A percentile compares a stretch with the other conserved stretches of the same genome.
Evolutionary conservation across 768 basidiomycete species (phyloP).

Genomic region (Boletus bicolor): DNA sequence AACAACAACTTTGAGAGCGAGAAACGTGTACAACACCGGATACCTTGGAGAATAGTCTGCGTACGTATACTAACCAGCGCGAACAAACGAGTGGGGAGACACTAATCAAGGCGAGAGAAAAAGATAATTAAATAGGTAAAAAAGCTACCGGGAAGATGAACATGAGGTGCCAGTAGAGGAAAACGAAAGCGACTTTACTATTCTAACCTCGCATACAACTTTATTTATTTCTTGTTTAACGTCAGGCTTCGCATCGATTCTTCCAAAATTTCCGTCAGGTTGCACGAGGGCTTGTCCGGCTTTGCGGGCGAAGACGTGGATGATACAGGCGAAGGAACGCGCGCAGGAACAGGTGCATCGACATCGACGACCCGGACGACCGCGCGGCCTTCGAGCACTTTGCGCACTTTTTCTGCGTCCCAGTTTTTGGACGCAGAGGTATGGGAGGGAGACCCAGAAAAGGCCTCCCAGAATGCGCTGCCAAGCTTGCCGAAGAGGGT

Average conservation of each 20-base stretch:
- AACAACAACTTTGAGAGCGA: not conserved
- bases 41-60: slow-evolving; percentile 8
- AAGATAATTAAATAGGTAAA: slow-evolving; percentile 12
- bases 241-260: slow-evolving; percentile 69
- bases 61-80: not conserved
- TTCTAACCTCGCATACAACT: not conserved
- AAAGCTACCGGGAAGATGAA: not conserved
- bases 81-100: slow-evolving; percentile 18
- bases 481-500: slow-evolving; percentile 71
- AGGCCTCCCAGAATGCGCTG: slow-evolving; percentile 85
- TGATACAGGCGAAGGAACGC: not conserved
- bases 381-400: slow-evolving; percentile 79
- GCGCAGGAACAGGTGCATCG: slow-evolving; percentile 35
- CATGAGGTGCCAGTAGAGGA: too few relatives aligned
- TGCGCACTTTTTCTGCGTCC: slow-evolving; percentile 80
- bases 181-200: not conserved
- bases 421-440: slow-evolving; percentile 33
- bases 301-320: slow-evolving; percentile 4
- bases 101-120: not conserved
- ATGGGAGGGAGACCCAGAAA: slow-evolving; percentile 46
- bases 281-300: slow-evolving; percentile 20
- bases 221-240: slow-evolving; percentile 47
- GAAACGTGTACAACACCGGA: not conserved
- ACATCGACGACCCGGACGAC: slow-evolving; percentile 78
- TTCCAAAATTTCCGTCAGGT: slow-evolving; percentile 48